A percentile compares a stretch with the other conserved stretches of the same genome.
These are phyloP conservation scores for Dioszegia aurantiaca DNA, from an alignment of 768 basidiomycete species.

Conservation along the genomic window DNA sequence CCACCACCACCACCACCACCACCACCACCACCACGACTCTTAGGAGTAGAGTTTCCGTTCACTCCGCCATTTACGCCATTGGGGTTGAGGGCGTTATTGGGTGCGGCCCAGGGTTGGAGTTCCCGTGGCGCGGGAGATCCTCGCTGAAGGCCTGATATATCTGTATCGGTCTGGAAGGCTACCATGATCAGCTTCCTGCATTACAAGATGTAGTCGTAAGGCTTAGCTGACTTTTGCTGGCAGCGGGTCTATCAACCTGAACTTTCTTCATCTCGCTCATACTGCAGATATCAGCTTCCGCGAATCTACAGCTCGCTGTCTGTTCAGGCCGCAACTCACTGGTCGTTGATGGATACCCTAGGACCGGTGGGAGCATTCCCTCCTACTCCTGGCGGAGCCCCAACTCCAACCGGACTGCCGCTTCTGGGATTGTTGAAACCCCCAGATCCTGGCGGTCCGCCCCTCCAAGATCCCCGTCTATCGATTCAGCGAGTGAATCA, in stretches of 20 bases:
- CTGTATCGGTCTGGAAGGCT: conserved; percentile 45
- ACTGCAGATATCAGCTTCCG: conserved; percentile 25
- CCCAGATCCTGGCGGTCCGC: conserved; percentile 33
- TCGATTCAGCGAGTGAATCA: conserved; percentile 2
- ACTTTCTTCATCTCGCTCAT: conserved; percentile 38
- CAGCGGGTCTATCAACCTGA: conserved; percentile 22
- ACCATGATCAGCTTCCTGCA: conserved; percentile 5
- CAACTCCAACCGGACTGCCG: conserved; percentile 14
- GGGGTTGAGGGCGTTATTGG: too few species aligned
- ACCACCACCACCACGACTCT: conserved; percentile 19
- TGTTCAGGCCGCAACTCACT: conserved; percentile 30
- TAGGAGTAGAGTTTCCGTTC: too few species aligned
- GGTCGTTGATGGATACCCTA: conserved; percentile 39
- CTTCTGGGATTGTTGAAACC: conserved; percentile 22
- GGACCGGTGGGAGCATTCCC: conserved; percentile 13
- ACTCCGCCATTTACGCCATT: too few species aligned
- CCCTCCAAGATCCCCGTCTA: conserved; percentile 43
- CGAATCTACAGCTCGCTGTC: neutral
- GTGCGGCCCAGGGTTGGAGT: conserved; percentile 43
- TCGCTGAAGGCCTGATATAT: conserved; percentile 30
- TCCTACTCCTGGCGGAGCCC: neutral
- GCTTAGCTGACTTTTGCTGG: conserved; percentile 23
- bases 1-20: conserved; percentile 14
- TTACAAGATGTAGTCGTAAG: neutral
- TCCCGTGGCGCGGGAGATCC: conserved; percentile 28